Percentiles rank a stretch among this genome's conserved stretches.
Evolutionary conservation across 2,329 filamentous ascomycete genomes (phyloP).

Genomic region (Furcasterigmium furcatum): DNA sequence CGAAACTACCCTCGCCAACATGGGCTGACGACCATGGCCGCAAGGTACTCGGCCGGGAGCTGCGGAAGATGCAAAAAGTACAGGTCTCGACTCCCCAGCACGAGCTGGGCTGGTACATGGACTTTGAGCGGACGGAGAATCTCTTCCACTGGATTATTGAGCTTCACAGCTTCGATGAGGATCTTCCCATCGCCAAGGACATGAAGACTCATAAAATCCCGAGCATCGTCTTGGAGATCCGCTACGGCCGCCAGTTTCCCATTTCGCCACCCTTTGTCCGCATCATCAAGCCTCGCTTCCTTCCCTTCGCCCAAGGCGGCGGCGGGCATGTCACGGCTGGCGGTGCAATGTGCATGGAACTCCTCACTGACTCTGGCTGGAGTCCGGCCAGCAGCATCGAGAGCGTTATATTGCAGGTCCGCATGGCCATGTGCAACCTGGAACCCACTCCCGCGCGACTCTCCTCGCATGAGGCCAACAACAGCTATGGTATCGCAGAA

Average conservation of each 20-base stretch:
- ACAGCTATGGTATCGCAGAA: slow-evolving; percentile 65
- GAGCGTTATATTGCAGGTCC: slow-evolving; percentile 75
- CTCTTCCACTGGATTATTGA: slow-evolving; percentile 92
- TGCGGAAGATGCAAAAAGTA: slow-evolving; percentile 59
- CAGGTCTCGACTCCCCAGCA: slow-evolving; percentile 60
- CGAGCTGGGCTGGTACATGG: slow-evolving; percentile 81
- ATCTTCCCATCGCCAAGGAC: slow-evolving; percentile 69
- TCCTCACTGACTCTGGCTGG: slow-evolving; percentile 84
- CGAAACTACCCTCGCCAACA: slow-evolving; percentile 59
- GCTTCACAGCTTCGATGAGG: slow-evolving; percentile 73
- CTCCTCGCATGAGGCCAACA: slow-evolving; percentile 18
- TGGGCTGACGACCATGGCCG: slow-evolving; percentile 63
- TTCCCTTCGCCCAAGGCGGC: slow-evolving; percentile 68
- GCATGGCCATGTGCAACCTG: slow-evolving; percentile 66
- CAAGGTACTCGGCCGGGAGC: slow-evolving; percentile 60
- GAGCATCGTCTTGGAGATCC: slow-evolving; percentile 77
- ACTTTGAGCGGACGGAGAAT: slow-evolving; percentile 63
- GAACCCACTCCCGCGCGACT: slow-evolving; percentile 74
- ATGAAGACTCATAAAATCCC: slow-evolving; percentile 60
- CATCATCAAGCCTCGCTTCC: slow-evolving; percentile 75
- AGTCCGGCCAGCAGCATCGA: slow-evolving; percentile 70
- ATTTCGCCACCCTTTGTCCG: slow-evolving; percentile 81
- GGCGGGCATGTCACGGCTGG: slow-evolving; percentile 84
- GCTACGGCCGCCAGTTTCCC: slow-evolving; percentile 75
- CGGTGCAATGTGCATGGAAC: slow-evolving; percentile 80